A percentile compares a stretch with the other conserved stretches of the same genome.
These are phyloP conservation scores for Fusarium anthophilum DNA, from an alignment of 2,329 filamentous ascomycete species.

Conservation along the genomic window DNA sequence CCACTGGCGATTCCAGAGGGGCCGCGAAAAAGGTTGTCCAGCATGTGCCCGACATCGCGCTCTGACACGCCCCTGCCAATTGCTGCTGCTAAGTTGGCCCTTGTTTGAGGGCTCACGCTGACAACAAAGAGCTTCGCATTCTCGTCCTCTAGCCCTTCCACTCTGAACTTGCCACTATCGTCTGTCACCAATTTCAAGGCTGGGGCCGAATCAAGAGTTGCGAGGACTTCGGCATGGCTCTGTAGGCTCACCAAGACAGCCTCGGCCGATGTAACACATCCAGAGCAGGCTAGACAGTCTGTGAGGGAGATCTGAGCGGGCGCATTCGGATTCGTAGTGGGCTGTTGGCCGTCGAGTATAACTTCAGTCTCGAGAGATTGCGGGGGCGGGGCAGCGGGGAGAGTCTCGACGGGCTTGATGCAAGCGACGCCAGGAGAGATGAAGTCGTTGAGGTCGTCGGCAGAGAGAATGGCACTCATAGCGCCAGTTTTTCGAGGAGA, in stretches of 20 bases:
- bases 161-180: constrained; percentile 46
- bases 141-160: constrained; percentile 64
- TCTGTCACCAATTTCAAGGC: constrained; percentile 54
- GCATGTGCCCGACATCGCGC: constrained; percentile 79
- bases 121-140: constrained; percentile 86
- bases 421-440: constrained; percentile 97
- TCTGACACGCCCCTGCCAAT: constrained; percentile 78
- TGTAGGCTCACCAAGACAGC: constrained; percentile 96
- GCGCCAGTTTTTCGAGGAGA: constrained; percentile 40
- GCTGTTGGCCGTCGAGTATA: constrained; percentile 85
- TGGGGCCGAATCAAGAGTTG: constrained; percentile 76
- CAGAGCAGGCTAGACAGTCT: constrained; percentile 96
- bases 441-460: constrained; percentile 98
- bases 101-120: constrained; percentile 89
- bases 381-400: constrained; percentile 67
- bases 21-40: constrained; percentile 79
- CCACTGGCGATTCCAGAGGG: constrained; percentile 73
- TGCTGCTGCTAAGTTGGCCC: constrained; percentile 88
- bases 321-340: constrained; percentile 63
- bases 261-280: constrained; percentile 96
- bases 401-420: constrained; percentile 95
- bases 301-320: constrained; percentile 95
- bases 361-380: constrained; percentile 76
- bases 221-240: constrained; percentile 90
- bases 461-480: constrained; percentile 98